These are phyloP conservation scores for Lathyrus oleraceus DNA, from an alignment of 306 rosid species.

Conservation along the genomic window DNA sequence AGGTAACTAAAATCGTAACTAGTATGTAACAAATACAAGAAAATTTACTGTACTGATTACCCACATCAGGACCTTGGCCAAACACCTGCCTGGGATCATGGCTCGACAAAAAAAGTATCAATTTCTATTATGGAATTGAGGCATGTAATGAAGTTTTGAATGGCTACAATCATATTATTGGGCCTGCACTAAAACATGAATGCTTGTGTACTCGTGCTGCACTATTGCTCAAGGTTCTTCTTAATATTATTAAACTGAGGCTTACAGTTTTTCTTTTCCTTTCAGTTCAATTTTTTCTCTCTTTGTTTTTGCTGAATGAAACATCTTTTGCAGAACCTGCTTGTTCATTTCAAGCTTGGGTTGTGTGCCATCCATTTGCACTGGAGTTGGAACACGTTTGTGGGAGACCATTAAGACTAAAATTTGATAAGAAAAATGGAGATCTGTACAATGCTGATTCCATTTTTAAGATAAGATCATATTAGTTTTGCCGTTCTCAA, in stretches of 20 bases:
- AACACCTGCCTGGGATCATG: no score
- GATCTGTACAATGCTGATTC: conserved; percentile 84
- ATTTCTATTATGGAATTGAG: conserved; percentile 74
- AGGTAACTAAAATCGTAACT: no score
- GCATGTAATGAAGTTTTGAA: conserved; percentile 89
- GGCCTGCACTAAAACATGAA: conserved; percentile 54
- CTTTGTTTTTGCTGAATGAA: conserved; percentile 5
- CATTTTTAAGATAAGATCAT: neutral
- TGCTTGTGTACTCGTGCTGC: conserved; percentile 79
- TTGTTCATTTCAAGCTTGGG: conserved; percentile 62
- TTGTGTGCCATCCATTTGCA: conserved; percentile 72
- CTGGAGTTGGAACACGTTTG: conserved; percentile 85
- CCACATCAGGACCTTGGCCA: no score
- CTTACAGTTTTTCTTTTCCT: conserved; percentile 19
- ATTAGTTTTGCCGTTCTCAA: neutral
- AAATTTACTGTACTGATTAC: no score
- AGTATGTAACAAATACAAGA: no score
- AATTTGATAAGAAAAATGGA: conserved; percentile 72
- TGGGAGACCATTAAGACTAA: conserved; percentile 86
- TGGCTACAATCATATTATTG: conserved; percentile 56
- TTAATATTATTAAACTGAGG: conserved; percentile 27
- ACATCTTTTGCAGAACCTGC: conserved; percentile 26
- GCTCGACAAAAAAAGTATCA: no score
- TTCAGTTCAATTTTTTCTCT: conserved; percentile 18
- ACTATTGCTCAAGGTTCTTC: conserved; percentile 71